Percentiles rank a stretch among this genome's conserved stretches.
phyloP scores from a whole-genome alignment of 2,329 filamentous ascomycete species.

The Colletotrichum theobromicola region DNA sequence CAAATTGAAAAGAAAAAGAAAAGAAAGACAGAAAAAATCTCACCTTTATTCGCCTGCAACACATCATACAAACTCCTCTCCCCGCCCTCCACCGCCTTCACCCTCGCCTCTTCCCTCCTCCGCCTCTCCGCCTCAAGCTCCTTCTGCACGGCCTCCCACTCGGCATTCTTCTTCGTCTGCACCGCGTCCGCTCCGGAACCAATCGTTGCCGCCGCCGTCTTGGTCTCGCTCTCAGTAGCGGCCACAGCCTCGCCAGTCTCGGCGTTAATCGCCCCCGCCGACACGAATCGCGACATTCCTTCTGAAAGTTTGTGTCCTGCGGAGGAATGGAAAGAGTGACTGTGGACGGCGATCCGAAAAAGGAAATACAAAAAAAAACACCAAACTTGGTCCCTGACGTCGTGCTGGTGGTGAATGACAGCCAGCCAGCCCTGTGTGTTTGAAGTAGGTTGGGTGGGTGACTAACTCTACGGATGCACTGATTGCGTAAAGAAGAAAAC shows the following conservation, averaged over 20 bases:
- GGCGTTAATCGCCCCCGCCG: slow-evolving; percentile 56
- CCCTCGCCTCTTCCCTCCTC: slow-evolving; percentile 56
- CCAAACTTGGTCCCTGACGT: background rate
- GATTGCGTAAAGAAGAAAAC: too few relatives aligned
- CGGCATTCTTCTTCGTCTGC: slow-evolving; percentile 35
- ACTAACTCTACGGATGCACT: too few relatives aligned
- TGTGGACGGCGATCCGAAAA: too few relatives aligned
- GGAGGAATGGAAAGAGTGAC: too few relatives aligned
- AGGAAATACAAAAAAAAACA: too few relatives aligned
- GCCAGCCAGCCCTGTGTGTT: too few relatives aligned
- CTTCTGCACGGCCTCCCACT: slow-evolving; percentile 70
- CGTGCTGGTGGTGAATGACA: background rate
- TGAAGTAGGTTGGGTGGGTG: too few relatives aligned
- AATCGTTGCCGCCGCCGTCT: slow-evolving; percentile 22
- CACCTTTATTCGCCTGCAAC: slow-evolving; percentile 83
- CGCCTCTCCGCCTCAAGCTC: slow-evolving; percentile 67
- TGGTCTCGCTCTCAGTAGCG: slow-evolving; percentile 27
- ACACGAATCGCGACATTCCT: slow-evolving; percentile 62
- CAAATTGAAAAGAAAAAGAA: background rate
- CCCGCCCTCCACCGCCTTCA: slow-evolving; percentile 42
- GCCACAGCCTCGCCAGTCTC: slow-evolving; percentile 22
- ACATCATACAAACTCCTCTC: slow-evolving; percentile 75
- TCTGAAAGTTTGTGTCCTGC: too few relatives aligned
- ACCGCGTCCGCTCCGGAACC: slow-evolving; percentile 23
- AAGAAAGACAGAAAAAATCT: slow-evolving; percentile 1